Evolutionary conservation across 2,329 filamentous ascomycete species (phyloP), one percentile per base, ranked within the genome.

Genomic region (Cladosporium sp.): DNA sequence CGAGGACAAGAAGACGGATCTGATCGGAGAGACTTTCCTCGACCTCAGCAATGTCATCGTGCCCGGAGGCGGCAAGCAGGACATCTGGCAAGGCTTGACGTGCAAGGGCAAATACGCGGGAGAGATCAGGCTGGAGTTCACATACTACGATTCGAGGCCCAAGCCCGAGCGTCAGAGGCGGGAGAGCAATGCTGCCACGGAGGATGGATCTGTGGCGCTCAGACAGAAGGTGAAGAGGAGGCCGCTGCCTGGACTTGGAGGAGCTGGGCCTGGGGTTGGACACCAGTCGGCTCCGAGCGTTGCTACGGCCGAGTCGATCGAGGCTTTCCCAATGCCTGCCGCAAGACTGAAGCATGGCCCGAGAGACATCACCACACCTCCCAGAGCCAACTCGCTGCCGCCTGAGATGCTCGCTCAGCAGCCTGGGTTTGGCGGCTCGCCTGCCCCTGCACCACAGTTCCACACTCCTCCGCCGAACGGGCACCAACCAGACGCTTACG

Each of bases 71-170:
- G 91, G 93, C n/a, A 89, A 96, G 72, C 90, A 81, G 66, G 93
- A 98, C 70, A 77, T 89, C 52, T 98, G 93, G 93, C 91, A 96
- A 68, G 84, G 77, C 54, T 76, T 98, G 60, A 86, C 82, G 58
- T 97, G 83, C 77, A 89, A 85, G 66, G 90, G 91, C 58, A 95
- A 95, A 76, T 98, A 97, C 64, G 92, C 93, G 6, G 93, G 93
- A 52, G 92, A 97, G 69, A 84, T 98, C 58, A 82, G 92, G 60
- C 85, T 98, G 58, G 93, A 98, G 72, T 85, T 96, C 71, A 98
- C 93, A 40, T 98, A 87, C 73, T 98, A 97, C 75, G 93, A 98
- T 69, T 84, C 80, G 52, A 81, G 92, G 22, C 87, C 89, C 16
- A 93, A 93, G 71, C 79, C 80, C 10, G 89, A 95, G 55, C 71